phyloP scores from a whole-genome alignment of 331 rosid species.

The Stylosanthes scabra region DNA sequence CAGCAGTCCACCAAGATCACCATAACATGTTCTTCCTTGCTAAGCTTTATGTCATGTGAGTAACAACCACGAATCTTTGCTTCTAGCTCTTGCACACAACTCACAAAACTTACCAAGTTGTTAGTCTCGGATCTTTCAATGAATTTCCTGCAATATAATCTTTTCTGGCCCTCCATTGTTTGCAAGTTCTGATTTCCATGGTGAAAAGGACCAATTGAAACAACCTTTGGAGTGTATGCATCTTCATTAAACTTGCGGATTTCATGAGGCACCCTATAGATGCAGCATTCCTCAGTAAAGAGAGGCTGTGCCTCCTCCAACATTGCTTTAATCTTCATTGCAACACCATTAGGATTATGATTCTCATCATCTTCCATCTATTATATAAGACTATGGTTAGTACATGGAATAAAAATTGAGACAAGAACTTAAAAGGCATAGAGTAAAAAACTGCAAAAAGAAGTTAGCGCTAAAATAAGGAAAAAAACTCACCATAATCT shows the following conservation, averaged over 20 bases:
- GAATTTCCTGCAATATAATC: not conserved
- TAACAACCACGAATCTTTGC: constrained; percentile 26
- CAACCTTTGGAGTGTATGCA: constrained; percentile 10
- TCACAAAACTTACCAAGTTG: not conserved
- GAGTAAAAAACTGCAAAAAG: too few relatives aligned
- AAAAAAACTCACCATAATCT: too few relatives aligned
- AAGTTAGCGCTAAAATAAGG: too few relatives aligned
- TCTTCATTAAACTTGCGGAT: constrained; percentile 7
- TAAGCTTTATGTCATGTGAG: not conserved
- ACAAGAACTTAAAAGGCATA: too few relatives aligned
- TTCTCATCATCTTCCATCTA: too few relatives aligned
- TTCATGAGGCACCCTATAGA: not conserved
- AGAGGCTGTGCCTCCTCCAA: not conserved
- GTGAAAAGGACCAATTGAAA: constrained; percentile 35
- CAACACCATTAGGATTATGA: not conserved
- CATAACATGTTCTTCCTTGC: constrained; percentile 19
- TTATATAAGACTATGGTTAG: too few relatives aligned
- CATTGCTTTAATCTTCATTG: not conserved
- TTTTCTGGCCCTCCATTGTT: not conserved
- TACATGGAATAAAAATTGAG: too few relatives aligned
- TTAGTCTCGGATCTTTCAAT: not conserved
- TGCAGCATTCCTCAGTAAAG: not conserved
- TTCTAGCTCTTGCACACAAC: not conserved
- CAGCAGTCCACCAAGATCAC: constrained; percentile 41
- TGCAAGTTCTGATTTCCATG: not conserved